Percentiles rank a stretch among this genome's conserved stretches.
Conservation (phyloP, 352 stramenopile genomes). For the Poterioochromonas sp. region DNA sequence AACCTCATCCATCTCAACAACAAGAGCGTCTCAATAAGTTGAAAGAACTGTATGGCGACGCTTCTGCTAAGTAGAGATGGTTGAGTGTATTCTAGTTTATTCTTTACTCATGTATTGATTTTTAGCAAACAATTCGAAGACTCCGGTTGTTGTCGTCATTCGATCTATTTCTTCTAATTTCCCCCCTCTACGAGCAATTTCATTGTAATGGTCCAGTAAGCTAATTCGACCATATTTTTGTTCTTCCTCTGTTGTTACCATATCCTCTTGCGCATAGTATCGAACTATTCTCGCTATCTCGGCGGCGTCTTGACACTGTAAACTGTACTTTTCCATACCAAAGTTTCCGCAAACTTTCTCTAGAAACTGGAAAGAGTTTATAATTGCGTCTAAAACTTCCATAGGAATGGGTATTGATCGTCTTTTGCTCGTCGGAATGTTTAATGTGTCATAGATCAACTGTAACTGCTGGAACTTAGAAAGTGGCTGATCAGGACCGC, state of each 20-base stretch:
- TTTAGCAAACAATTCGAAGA: neutral
- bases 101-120: neutral
- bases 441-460: neutral
- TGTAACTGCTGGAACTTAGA: neutral
- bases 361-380: neutral
- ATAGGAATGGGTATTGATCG: neutral
- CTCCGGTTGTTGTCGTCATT: neutral
- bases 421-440: neutral
- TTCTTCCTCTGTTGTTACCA: neutral
- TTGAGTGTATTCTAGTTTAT: no score
- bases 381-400: neutral
- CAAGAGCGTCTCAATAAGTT: conserved; percentile 56
- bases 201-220: neutral
- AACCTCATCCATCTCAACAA: conserved; percentile 17
- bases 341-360: neutral
- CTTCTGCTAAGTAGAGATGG: no score
- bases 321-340: neutral
- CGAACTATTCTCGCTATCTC: neutral
- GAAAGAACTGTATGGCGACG: conserved; percentile 66
- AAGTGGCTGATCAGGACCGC: neutral
- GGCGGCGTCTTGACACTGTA: neutral
- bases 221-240: neutral
- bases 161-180: neutral
- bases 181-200: neutral
- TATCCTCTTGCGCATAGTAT: neutral